Base-by-base conservation (phyloP, 306 rosid species). In the Adenanthera pavonina region DNA sequence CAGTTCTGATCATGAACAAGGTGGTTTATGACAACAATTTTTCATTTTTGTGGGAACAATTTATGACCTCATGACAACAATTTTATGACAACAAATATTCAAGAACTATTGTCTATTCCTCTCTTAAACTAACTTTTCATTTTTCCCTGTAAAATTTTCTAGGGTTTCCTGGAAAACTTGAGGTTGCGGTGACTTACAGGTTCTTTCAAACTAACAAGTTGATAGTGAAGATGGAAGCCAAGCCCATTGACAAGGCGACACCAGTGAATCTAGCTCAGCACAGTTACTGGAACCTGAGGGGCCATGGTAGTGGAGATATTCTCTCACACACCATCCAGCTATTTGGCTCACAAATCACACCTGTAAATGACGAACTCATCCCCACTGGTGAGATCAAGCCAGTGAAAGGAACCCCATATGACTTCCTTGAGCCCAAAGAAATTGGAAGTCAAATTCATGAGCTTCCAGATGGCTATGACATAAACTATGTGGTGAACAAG, bases 181-280 rank as follows among this genome's bases (percentile, higher is more conserved):
- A 79, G 38, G 91, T 93, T 2, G 11, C 77, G 0, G 93, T 90
- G 33, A 90, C 94, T 4, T 93, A 90, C 89, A 70, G 74, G 87
- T 48, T 93, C 8, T 38, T 87, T 46, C 87, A 69, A 4, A 61
- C 75, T 3, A 74, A 90, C 88, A 48, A 76, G 74, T 71, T 89
- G 38, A 89, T 51, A 3, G 90, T 93, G 57, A 87, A 72, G 78
- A 90, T 91, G 92, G 74, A 19, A 43, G 94, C 97, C 2, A 74
- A 78, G 48, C 14, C 96, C 34, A 57, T 78, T 5, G 80, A 89
- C 86, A 77, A 91, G 71, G 85, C 89, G 54, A 89, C 94, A 12
- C 96, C 93, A 15, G 88, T 91, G 56, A 91, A 93, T 75, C 52
- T 90, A n/a, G 97, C 97, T 3, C 96, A 93, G 33, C 96, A 91